Percentiles rank a stretch among this genome's conserved stretches.
Conservation (phyloP, 2,329 filamentous ascomycete species). For the Aspergillus thermomutatus region DNA sequence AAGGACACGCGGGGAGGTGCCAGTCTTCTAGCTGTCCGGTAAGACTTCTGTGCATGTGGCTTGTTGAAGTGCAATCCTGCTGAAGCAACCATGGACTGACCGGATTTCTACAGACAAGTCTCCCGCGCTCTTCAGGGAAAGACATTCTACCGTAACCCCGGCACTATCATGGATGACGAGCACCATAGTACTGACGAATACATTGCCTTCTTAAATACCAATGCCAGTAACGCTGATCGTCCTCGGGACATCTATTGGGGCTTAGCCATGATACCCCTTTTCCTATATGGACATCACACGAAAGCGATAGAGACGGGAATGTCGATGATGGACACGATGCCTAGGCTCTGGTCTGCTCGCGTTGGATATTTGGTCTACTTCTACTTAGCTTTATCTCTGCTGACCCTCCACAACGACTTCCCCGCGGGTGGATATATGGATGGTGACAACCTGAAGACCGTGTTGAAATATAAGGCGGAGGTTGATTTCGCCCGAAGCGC, state of each 20-base stretch:
- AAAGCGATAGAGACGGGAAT: slow-evolving; percentile 43
- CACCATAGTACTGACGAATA: slow-evolving; percentile 53
- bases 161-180: slow-evolving; percentile 52
- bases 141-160: slow-evolving; percentile 47
- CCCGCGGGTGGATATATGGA: slow-evolving; percentile 43
- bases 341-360: slow-evolving; percentile 47
- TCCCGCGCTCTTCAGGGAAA: slow-evolving; percentile 60
- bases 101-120: slow-evolving; percentile 43
- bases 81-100: slow-evolving; percentile 2
- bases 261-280: slow-evolving; percentile 46
- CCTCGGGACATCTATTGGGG: slow-evolving; percentile 56
- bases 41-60: slow-evolving; percentile 9
- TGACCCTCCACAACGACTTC: slow-evolving; percentile 43
- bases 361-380: slow-evolving; percentile 43
- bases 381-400: slow-evolving; percentile 43
- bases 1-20: slow-evolving; percentile 58
- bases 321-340: slow-evolving; percentile 39
- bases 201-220: slow-evolving; percentile 43
- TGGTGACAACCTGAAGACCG: slow-evolving; percentile 44
- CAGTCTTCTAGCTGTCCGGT: slow-evolving; percentile 51
- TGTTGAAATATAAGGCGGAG: slow-evolving; percentile 48
- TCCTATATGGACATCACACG: slow-evolving; percentile 45
- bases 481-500: slow-evolving; percentile 52
- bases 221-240: slow-evolving; percentile 49
- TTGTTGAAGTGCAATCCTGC: background rate